Evolutionary conservation across 1,139 yeast species (phyloP), one percentile per base, ranked within the genome.

Genomic region (Ogataea hybrid): DNA sequence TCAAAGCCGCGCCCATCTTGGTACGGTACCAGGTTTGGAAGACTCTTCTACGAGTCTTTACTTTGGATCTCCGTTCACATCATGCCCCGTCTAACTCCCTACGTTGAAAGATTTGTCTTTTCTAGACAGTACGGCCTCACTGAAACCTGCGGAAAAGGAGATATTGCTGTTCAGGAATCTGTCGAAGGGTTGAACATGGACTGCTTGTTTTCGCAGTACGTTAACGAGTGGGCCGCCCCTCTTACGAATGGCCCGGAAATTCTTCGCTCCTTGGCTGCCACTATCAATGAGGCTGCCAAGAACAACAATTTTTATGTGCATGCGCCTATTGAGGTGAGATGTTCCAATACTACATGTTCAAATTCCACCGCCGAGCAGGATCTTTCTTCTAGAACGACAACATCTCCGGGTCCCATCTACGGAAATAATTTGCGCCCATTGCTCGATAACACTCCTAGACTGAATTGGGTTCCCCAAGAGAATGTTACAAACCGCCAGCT

Each of bases 171-270:
- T 6, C 92, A 84, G 57, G 75, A 79, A 48, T 84, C 94, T 3
- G 90, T 85, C 27, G 90, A 85, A 49, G 96, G 90, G 2, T 79
- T 90, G 57, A 89, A 88, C 62, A 88, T 92, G 96, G 97, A 92
- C 67, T 92, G 98, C 61, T 69, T 90, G 52, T 92, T 89, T 62
- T 81, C 90, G 35, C 98, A 92, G 64, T 90, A 84, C 66, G 98
- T 92, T 42, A 82, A 90, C 60, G 98, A 92, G 67, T 92, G 98
- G 98, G 88, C 92, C 11, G 79, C 95, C 42, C 97, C 97, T 23
- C 69, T 92, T 58, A 72, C 68, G 22, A 75, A 77, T 46, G 97
- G 97, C 8, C 81, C 81, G 7, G 82, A 81, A 39, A 81, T 84
- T 10, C 73, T 90, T 51, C 70, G 75, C 41, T 69, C 84, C 39